Evolutionary conservation across 73 alveolate species (phyloP), one percentile per base, ranked within the genome.

Genomic region (Blepharisma stoltei): DNA sequence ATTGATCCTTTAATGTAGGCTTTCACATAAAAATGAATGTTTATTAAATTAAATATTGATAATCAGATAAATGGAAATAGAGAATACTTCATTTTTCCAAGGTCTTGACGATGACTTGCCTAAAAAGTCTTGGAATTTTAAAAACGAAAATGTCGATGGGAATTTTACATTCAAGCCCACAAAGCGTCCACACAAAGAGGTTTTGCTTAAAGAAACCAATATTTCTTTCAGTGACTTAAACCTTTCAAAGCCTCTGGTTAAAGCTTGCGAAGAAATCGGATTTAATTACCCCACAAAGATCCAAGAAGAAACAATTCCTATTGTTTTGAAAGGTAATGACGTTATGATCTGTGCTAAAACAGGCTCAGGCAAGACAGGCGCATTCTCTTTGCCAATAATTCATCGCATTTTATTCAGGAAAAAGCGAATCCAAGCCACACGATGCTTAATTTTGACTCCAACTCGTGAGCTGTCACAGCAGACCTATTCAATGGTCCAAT

Each of bases 361-460:
- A 20, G 99, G 99, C 44, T 89, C 98, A 77, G 99, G 99, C n/a
- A 97, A 97, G 82, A 97, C 99, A 32, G 99, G 98, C n/a, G 95
- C 99, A 23, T 97, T 94, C 89, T 80, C 97, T 69, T 89, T 97
- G 27, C 99, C 99, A 0, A 94, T 96, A 6, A 91, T 98, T 54
- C 98, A 98, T 81, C 90, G 94, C 79, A 85, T 94, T 52, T 14
- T 43, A 7, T 7, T 7, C 21, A 25, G 79, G 21, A 53, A 69
- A 18, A 69, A 43, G 25, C 14, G 11, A 18, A n/a, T 9, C 6
- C 11, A 44, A 69, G 55, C 55, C 21, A 69, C 65, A 44, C 25
- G 86, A 82, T 83, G 68, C 79, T 54, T 95, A 73, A 95, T 93
- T 55, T 77, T 96, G 7, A 89, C 90, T 48, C 99, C 99, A 5